Evolutionary conservation across 2,329 filamentous ascomycete species (phyloP).

Genomic region (Neurospora crassa): DNA sequence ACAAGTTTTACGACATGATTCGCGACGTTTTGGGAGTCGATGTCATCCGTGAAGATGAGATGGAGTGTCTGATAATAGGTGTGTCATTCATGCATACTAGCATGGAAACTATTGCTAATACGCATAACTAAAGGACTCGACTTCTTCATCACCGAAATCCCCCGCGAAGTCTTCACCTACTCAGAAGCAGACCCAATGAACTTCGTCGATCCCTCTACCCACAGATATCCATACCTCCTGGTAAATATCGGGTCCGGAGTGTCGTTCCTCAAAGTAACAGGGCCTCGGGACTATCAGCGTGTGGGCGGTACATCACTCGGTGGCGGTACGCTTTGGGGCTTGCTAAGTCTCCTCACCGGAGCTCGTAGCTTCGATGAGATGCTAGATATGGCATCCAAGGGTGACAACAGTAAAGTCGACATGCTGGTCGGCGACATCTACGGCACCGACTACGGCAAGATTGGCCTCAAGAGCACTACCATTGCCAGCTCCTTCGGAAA

Average conservation of each 20-base stretch:
- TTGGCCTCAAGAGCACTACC: constrained; percentile 88
- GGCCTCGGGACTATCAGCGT: constrained; percentile 74
- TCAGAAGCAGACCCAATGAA: constrained; percentile 85
- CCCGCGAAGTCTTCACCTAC: constrained; percentile 94
- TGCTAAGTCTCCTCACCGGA: constrained; percentile 86
- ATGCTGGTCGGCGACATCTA: constrained; percentile 98
- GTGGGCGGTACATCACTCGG: constrained; percentile 93
- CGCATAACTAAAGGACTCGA: constrained; percentile 54
- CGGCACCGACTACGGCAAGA: constrained; percentile 90
- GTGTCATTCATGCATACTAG: constrained; percentile 17
- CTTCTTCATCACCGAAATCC: constrained; percentile 98
- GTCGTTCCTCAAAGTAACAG: constrained; percentile 93
- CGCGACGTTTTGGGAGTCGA: constrained; percentile 71
- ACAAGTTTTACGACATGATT: constrained; percentile 93
- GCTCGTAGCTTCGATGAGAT: constrained; percentile 96
- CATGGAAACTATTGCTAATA: constrained; percentile 23
- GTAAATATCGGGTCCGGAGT: constrained; percentile 98
- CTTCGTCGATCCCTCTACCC: constrained; percentile 68
- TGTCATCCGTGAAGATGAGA: constrained; percentile 89
- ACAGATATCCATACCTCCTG: constrained; percentile 89
- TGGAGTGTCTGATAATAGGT: constrained; percentile 97
- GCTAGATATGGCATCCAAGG: constrained; percentile 80
- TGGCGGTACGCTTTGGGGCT: constrained; percentile 94
- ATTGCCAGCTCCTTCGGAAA: constrained; percentile 97
- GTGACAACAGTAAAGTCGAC: constrained; percentile 88